Evolutionary conservation across 164 flowering plant genomes (phyloP).

Genomic region (Magnolia changhungtana): DNA sequence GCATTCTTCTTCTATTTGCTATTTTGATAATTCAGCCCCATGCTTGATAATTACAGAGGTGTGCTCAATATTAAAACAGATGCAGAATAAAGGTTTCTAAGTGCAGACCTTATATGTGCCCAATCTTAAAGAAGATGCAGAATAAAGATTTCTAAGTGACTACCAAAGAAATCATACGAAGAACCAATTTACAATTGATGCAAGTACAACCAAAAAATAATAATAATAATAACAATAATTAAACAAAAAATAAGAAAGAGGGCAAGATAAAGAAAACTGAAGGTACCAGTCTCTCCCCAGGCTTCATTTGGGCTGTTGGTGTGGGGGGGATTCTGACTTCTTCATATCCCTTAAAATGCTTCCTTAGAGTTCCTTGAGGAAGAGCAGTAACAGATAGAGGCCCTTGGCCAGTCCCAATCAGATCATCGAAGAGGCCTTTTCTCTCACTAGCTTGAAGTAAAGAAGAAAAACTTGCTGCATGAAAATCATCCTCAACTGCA

Average conservation of each 20-base stretch:
- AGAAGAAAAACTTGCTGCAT: constrained; percentile 63
- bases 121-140: too few species aligned
- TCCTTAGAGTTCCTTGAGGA: constrained; percentile 91
- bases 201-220: neutral
- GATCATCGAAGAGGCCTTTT: constrained; percentile 64
- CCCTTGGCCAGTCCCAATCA: constrained; percentile 71
- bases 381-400: constrained; percentile 60
- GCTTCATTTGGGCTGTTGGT: constrained; percentile 86
- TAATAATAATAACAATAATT: neutral
- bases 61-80: too few species aligned
- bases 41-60: too few species aligned
- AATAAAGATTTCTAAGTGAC: too few species aligned
- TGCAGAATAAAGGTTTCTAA: too few species aligned
- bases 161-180: too few species aligned
- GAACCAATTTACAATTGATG: neutral
- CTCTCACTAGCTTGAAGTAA: constrained; percentile 85
- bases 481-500: constrained; percentile 57
- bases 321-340: constrained; percentile 89
- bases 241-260: neutral
- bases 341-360: constrained; percentile 87
- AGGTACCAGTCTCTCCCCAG: constrained; percentile 94
- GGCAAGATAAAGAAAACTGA: neutral
- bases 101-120: too few species aligned
- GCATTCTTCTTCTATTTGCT: too few species aligned
- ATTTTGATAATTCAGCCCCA: too few species aligned